Evolutionary conservation across 75 land plant species (phyloP).

Genomic region (Pinus taeda): DNA sequence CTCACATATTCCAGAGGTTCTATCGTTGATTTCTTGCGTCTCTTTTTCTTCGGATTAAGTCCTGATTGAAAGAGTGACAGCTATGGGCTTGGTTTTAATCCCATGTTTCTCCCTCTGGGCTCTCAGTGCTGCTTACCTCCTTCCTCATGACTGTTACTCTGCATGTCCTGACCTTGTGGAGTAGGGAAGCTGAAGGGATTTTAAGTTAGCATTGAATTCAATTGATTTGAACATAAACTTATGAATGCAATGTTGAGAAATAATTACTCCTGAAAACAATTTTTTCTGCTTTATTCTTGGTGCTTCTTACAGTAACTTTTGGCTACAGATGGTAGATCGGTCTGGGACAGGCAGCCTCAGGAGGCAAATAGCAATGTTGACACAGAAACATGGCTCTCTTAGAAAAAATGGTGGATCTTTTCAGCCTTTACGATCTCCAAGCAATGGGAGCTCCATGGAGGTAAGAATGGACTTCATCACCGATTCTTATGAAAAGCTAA

Average conservation of each 20-base stretch:
- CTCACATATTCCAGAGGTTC: too few species aligned
- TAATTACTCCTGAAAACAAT: neutral
- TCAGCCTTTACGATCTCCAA: slow-evolving; percentile 20
- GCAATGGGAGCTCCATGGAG: slow-evolving; percentile 40
- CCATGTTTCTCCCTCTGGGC: too few species aligned
- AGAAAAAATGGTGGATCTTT: slow-evolving; percentile 16
- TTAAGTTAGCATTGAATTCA: neutral
- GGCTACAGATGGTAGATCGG: slow-evolving; percentile 28
- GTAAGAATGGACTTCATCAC: slow-evolving; percentile 10
- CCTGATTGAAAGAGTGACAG: too few species aligned
- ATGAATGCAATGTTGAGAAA: neutral
- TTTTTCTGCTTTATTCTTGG: neutral
- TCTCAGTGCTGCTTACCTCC: too few species aligned
- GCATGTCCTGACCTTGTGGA: too few species aligned
- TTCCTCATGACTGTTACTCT: too few species aligned
- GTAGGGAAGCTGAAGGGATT: too few species aligned
- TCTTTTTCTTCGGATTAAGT: too few species aligned
- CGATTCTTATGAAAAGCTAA: too few species aligned
- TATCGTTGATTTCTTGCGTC: too few species aligned
- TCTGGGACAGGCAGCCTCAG: slow-evolving; percentile 19
- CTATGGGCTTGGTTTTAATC: too few species aligned
- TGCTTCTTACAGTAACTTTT: neutral
- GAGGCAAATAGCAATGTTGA: slow-evolving; percentile 16
- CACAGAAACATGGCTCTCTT: slow-evolving; percentile 18
- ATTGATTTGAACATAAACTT: neutral